These are phyloP conservation scores for Candida ficus DNA, from an alignment of 805 yeast genomes.

Conservation along the genomic window DNA sequence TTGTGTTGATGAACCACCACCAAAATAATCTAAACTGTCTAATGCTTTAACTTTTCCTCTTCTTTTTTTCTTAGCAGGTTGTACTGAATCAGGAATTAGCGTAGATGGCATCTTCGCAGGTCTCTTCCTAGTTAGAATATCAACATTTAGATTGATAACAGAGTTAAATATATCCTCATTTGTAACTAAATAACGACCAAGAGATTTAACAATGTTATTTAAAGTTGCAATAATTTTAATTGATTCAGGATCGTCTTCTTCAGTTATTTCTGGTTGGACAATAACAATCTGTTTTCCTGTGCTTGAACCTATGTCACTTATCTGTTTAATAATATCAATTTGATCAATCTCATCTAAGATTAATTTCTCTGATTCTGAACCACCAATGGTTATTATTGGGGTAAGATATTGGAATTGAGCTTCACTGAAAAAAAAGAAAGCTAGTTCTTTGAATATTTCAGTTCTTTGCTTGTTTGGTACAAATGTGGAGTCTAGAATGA, in stretches of 20 bases:
- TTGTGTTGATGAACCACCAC: conserved; percentile 28
- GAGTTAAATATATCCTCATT: conserved; percentile 26
- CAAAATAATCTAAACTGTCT: conserved; percentile 33
- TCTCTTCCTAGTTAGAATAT: conserved; percentile 10
- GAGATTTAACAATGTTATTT: conserved; percentile 15
- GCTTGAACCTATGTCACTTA: too few species aligned
- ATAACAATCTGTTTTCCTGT: conserved; percentile 4
- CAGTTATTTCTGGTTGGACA: conserved; percentile 14
- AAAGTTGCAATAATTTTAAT: conserved; percentile 2
- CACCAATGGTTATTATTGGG: conserved; percentile 17
- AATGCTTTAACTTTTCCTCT: conserved; percentile 26
- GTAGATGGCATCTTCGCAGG: conserved; percentile 7
- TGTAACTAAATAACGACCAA: conserved; percentile 20
- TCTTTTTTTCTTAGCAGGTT: conserved; percentile 13
- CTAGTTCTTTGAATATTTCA: conserved; percentile 18
- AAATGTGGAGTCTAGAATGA: conserved; percentile 21
- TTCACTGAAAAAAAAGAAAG: conserved; percentile 23
- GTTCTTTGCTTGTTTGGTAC: conserved; percentile 21
- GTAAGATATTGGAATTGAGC: conserved; percentile 19
- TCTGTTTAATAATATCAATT: too few species aligned
- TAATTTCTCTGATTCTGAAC: neutral
- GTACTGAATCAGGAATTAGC: neutral
- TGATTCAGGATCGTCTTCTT: conserved; percentile 1
- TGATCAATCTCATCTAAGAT: neutral
- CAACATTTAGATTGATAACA: conserved; percentile 16